Base-by-base conservation (phyloP, 805 yeast genomes). In the Lipomyces orientalis region DNA sequence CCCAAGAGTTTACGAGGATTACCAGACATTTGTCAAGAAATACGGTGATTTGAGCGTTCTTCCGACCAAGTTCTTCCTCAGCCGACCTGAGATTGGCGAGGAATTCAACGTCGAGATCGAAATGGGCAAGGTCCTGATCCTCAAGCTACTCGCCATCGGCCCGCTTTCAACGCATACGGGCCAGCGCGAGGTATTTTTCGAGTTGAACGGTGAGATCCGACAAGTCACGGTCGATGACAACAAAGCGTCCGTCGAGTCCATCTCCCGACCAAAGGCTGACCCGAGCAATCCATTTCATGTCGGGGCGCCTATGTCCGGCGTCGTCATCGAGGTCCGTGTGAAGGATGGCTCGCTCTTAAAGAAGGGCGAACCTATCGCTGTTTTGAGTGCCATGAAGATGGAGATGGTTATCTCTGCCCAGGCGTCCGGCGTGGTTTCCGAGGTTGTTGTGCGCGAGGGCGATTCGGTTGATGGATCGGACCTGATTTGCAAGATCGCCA, bases 271-370 rank as follows among this genome's bases (percentile, higher is more conserved):
- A 73, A 95, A 94, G 85, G 98, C 98, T 65, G 92, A 90, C 74
- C 84, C 90, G 19, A 88, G 87, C 77, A 90, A 91, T 79, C 91
- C 96, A 67, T 90, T 88, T 77, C 97, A 95, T 75, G 89, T 95
- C 71, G 98, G 98, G 75, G 97, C 99, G 5, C 99, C 99, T 81
- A 94, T 94, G 98, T 97, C 98, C 54, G 99, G 99, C 83, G 98
- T 93, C 71, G 91, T 94, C 69, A 91, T 94, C 72, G 98, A 95
- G 81, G 90, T 93, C 63, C 91, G 97, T 77, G 92, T 93, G 71
- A 91, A 92, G 83, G 86, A 87, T 73, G 97, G 96, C 69, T 85
- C 88, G 62, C 90, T 89, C 72, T 97, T 95, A 73, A 92, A 91
- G 86, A 94, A 94, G 87, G 99, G 99, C 73, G 97, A 94, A 78